These are phyloP conservation scores for Peronosclerospora sorghi DNA, from an alignment of 352 stramenopile species.

Conservation along the genomic window DNA sequence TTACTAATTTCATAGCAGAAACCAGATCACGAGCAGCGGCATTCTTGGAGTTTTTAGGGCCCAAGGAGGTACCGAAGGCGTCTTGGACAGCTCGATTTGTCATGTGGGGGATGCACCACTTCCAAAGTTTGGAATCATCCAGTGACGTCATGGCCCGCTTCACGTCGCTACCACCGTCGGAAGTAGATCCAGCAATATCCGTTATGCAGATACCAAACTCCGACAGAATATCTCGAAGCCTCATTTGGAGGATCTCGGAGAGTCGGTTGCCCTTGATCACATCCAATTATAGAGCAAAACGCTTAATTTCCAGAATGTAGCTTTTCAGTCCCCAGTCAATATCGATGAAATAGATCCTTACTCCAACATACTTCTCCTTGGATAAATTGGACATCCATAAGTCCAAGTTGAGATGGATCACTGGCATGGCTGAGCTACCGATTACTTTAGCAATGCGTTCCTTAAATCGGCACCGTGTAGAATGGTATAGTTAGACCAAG, in stretches of 20 bases:
- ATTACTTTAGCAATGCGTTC: no score
- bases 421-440: no score
- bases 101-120: not conserved
- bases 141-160: not conserved
- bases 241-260: not conserved
- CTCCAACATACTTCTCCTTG: not conserved
- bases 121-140: not conserved
- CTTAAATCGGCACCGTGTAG: no score
- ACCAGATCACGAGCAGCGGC: not conserved
- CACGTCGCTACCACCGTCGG: not conserved
- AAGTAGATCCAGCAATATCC: not conserved
- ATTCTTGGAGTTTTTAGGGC: not conserved
- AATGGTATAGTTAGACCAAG: no score
- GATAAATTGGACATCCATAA: not conserved
- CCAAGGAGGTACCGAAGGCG: not conserved
- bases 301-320: not conserved
- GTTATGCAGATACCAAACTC: not conserved
- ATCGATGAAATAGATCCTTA: not conserved
- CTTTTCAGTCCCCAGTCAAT: not conserved
- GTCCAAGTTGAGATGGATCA: not conserved
- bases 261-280: not conserved
- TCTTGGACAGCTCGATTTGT: not conserved
- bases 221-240: not conserved
- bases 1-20: not conserved
- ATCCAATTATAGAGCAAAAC: not conserved